phyloP scores from a whole-genome alignment of 75 land plant genomes.

The Picea sitchensis region DNA sequence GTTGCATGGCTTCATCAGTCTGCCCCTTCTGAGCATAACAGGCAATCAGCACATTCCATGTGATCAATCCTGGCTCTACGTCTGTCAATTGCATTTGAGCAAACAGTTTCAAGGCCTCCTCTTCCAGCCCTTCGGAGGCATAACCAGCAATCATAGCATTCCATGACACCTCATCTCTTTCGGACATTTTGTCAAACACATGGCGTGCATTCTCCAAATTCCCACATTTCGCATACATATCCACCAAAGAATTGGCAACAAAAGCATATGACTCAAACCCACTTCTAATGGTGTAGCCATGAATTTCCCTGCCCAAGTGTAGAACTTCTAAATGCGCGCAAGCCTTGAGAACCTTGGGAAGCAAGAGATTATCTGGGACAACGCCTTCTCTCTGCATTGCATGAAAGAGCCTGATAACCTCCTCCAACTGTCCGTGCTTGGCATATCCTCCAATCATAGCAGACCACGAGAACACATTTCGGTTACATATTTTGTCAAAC shows the following conservation, averaged over 20 bases:
- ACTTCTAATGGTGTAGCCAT: conserved; percentile 1
- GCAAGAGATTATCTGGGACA: background rate
- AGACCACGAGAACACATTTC: background rate
- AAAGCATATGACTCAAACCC: conserved; percentile 2
- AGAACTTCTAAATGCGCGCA: conserved; percentile 5
- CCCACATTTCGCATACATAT: conserved; percentile 55
- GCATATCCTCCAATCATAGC: background rate
- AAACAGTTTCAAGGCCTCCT: conserved; percentile 43
- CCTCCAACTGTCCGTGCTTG: no score
- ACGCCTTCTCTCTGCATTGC: background rate
- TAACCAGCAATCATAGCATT: conserved; percentile 75
- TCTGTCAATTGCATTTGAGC: conserved; percentile 20
- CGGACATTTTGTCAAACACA: conserved; percentile 33
- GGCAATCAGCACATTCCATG: conserved; percentile 23
- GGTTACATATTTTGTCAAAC: background rate
- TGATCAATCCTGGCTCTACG: conserved; percentile 30
- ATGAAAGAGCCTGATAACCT: no score
- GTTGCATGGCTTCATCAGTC: conserved; percentile 21
- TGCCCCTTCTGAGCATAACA: conserved; percentile 33
- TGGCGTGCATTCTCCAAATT: conserved; percentile 23
- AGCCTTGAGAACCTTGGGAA: conserved; percentile 16
- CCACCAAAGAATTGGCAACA: conserved; percentile 31
- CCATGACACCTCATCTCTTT: conserved; percentile 59
- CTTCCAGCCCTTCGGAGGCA: conserved; percentile 30
- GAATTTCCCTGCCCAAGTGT: conserved; percentile 16